Base-by-base conservation (phyloP, 2,329 filamentous ascomycete genomes). In the Colletotrichum karsti region DNA sequence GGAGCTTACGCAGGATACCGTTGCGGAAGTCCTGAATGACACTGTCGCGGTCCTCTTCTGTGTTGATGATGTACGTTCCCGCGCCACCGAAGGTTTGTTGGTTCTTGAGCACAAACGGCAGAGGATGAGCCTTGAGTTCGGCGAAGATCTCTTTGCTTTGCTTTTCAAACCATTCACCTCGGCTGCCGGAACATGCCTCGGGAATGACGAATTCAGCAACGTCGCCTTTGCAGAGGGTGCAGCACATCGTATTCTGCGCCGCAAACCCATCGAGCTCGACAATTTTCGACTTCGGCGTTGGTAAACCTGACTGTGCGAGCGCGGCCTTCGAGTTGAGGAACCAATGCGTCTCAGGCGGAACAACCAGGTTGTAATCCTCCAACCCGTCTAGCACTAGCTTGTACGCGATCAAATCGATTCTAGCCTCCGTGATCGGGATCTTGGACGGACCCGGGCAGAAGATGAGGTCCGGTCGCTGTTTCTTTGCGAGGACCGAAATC, bases 81-180 rank as follows among this genome's bases (percentile, higher is more conserved):
- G 78, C 79, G 4, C 78, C 77, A 4, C 77, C 78, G 63, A 79
- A 79, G 1, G 76, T 78, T 55, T 79, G 78, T 54, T 81, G 79
- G 39, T 74, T 79, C 67, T 80, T 80, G 30, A 80, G 64, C 2
- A 80, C 78, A n/a, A 81, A 81, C 0, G 78, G 79, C 1, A 79
- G 55, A 0, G 67, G 63, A 5, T 74, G 72, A 15, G 46, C 28
- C 18, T 63, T 60, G 13, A 80, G 60, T 15, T 71, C 70, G 1
- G 66, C 58, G 5, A 77, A 69, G n/a, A 80, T 68, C 26, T 65
- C 62, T 12, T 50, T 37, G 41, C 71, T 75, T 55, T 80, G 73
- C 62, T 70, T 65, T 5, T 67, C 42, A 1, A 80, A 57, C 78
- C 79, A 81, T 4, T 53, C 50, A 0, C 74, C 72, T 4, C 78